Conservation (phyloP, 2,329 filamentous ascomycete species). For the Talaromyces islandicus region DNA sequence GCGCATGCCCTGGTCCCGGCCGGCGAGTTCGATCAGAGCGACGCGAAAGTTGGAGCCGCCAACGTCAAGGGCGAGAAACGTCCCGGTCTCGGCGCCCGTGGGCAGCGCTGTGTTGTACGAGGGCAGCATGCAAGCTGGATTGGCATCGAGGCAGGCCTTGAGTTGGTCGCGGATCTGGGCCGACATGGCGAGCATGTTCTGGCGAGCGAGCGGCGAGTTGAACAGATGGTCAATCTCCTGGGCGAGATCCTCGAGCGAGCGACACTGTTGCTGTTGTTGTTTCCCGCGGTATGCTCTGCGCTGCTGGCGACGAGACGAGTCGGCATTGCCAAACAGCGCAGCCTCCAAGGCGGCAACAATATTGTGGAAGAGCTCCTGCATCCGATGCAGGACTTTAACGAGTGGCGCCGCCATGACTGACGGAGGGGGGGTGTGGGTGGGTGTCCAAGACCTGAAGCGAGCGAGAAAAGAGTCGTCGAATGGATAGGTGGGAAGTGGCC, state of each 20-base stretch:
- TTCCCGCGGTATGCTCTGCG: constrained; percentile 24
- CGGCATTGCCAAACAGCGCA: constrained; percentile 27
- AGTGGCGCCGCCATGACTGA: constrained; percentile 30
- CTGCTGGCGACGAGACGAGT: constrained; percentile 20
- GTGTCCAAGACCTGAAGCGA: background rate
- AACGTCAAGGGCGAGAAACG: constrained; percentile 58
- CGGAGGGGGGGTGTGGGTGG: background rate
- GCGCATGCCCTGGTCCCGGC: constrained; percentile 45
- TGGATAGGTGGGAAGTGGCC: background rate
- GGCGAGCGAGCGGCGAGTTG: constrained; percentile 27
- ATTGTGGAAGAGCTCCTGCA: constrained; percentile 37
- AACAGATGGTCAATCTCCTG: constrained; percentile 35
- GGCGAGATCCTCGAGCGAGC: constrained; percentile 32
- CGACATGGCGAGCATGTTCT: constrained; percentile 39
- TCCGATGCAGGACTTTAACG: constrained; percentile 32
- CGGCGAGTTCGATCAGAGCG: constrained; percentile 52
- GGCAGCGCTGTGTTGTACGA: constrained; percentile 59
- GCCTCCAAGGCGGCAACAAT: constrained; percentile 34
- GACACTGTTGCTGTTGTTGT: constrained; percentile 27
- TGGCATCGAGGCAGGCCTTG: constrained; percentile 47
- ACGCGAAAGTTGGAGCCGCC: constrained; percentile 62
- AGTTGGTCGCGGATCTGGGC: constrained; percentile 47
- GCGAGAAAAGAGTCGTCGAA: too few relatives aligned
- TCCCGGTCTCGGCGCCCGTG: constrained; percentile 53
- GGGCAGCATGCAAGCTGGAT: constrained; percentile 58